Percentiles rank a stretch among this genome's conserved stretches.
Evolutionary conservation across 371 early-diverging fungal genomes (phyloP).

Genomic region (Chytridium lagenaria): DNA sequence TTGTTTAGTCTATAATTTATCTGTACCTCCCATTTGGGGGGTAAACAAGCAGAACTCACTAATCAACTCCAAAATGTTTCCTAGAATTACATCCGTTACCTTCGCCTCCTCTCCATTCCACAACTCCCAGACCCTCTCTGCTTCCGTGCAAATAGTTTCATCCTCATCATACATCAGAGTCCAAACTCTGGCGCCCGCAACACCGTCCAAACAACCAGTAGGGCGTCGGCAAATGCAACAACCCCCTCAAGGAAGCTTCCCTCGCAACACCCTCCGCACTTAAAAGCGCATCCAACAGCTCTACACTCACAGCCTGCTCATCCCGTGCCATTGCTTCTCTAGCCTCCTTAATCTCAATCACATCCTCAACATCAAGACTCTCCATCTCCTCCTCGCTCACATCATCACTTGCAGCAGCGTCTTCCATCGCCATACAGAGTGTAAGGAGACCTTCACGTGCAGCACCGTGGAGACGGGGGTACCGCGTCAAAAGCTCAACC

Average conservation of each 20-base stretch:
- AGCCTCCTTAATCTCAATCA: conserved; percentile 14
- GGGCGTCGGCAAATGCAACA: conserved; percentile 61
- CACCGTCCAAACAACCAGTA: conserved; percentile 20
- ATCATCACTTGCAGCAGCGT: conserved; percentile 48
- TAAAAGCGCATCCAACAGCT: conserved; percentile 73
- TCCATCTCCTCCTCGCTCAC: conserved; percentile 49
- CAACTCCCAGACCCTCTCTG: conserved; percentile 74
- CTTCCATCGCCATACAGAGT: conserved; percentile 75
- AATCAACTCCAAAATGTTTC: conserved; percentile 61
- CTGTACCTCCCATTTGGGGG: background rate
- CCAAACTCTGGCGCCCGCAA: conserved; percentile 54
- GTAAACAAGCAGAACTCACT: conserved; percentile 23
- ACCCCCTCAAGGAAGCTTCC: conserved; percentile 74
- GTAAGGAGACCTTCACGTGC: conserved; percentile 68
- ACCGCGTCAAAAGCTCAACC: conserved; percentile 64
- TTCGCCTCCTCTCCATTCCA: conserved; percentile 67
- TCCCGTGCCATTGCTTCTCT: conserved; percentile 15
- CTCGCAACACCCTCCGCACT: conserved; percentile 80
- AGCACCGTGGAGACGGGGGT: conserved; percentile 75
- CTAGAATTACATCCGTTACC: conserved; percentile 63
- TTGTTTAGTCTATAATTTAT: background rate
- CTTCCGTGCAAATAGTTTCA: conserved; percentile 71
- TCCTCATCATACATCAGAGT: conserved; percentile 58
- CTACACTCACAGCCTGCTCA: conserved; percentile 35
- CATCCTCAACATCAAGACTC: conserved; percentile 15